Percentiles rank a stretch among this genome's conserved stretches.
Evolutionary conservation across 2,329 filamentous ascomycete species (phyloP).

Genomic region (Alternaria sp.): DNA sequence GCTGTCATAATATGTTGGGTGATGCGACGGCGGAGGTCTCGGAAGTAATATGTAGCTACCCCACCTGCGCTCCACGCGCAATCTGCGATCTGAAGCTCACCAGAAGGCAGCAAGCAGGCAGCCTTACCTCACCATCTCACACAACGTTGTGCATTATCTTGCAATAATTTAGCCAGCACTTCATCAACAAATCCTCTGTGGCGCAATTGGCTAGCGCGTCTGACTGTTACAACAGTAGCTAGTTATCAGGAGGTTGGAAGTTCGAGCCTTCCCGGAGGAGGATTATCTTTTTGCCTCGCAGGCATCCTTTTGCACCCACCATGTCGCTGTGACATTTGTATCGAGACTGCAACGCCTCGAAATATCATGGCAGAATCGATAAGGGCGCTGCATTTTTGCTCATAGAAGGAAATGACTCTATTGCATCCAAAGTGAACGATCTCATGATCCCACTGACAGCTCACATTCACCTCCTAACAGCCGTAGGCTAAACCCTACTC

Average conservation of each 20-base stretch:
- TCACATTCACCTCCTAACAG: background rate
- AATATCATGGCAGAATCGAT: too few species aligned
- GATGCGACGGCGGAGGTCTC: background rate
- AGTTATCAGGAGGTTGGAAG: conserved; percentile 29
- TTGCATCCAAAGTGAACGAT: too few species aligned
- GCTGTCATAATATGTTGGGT: fast-evolving
- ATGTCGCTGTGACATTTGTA: background rate
- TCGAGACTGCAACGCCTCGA: too few species aligned
- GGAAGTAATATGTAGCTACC: background rate
- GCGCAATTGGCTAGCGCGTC: conserved; percentile 64
- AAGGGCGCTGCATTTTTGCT: too few species aligned
- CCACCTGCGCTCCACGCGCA: background rate
- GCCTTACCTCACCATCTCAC: fast-evolving
- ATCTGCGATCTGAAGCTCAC: background rate
- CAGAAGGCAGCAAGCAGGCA: background rate
- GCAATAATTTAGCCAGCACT: background rate
- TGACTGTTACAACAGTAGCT: conserved; percentile 60
- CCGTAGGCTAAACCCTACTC: background rate
- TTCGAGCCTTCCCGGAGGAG: conserved; percentile 36
- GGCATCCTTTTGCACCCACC: background rate
- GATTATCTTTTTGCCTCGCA: background rate
- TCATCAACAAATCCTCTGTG: conserved; percentile 36
- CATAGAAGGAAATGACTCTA: too few species aligned
- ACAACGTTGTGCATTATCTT: fast-evolving
- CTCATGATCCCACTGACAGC: too few species aligned